Evolutionary conservation across 345 rosid species (phyloP), one percentile per base, ranked within the genome.

Genomic region (Hibiscus mutabilis): DNA sequence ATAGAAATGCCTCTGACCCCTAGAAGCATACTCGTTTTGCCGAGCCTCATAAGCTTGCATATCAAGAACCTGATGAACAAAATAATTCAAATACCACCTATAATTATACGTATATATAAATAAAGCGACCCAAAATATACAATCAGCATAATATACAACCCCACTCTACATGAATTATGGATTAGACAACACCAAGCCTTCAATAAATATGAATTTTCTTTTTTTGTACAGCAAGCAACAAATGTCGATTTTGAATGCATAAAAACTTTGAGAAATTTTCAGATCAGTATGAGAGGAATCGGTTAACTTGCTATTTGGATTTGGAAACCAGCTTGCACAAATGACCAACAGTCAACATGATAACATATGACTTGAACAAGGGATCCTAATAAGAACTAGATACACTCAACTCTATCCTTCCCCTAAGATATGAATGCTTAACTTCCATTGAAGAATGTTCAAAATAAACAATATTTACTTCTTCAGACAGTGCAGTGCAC

Each of bases 1-100:
- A 84, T 95, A 95, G 84, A 92, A 95, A 89, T 95, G 99, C 84
- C 88, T 95, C 80, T 95, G 98, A 77, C 96, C 89, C 84, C 78
- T 87, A 42, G 83, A 83, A 58, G 98, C 99, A 86, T 95, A 95
- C 74, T 95, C 89, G 77, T 82, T 92, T 73, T 87, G 98, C 7
- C 99, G 87, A 73, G 80, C 81, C 84, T 89, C 93, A 68, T 92
- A 92, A 42, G 92, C 69, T 74, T 82, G 94, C 88, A 92, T 78
- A 84, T 95, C 99, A 85, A 95, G 99, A 80, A 95, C 99, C 99
- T 95, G 86, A 77, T 60, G 64, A 52, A 63, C 61, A 56, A 68
- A n/a, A 60, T 14, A 25, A 66, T 56, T 46, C 55, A 67, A 51
- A 55, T 63, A 55, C 16, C n/a, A 63, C 7, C 24, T 35, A 52